phyloP scores from a whole-genome alignment of 225 moss, liverwort and hornwort species.

The Lunularia cruciata region DNA sequence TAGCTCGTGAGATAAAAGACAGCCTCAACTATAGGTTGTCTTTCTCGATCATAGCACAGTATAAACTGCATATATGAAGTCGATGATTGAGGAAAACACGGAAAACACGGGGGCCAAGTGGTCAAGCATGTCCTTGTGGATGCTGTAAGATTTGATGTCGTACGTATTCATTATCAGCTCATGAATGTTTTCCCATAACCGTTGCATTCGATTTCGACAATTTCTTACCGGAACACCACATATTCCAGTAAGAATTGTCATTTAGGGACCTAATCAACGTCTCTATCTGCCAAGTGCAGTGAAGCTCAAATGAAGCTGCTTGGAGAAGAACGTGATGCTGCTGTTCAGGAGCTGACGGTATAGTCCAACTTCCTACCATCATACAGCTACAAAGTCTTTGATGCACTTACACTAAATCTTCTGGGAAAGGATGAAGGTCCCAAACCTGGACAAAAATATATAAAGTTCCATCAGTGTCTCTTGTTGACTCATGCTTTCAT shows the following conservation, averaged over 20 bases:
- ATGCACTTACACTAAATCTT: too few species aligned
- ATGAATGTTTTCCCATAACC: neutral
- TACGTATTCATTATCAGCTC: neutral
- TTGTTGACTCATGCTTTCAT: neutral
- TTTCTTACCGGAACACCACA: neutral
- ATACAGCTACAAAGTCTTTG: too few species aligned
- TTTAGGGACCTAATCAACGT: neutral
- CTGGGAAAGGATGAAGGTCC: too few species aligned
- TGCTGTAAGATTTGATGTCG: neutral
- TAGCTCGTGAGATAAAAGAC: constrained; percentile 36
- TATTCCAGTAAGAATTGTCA: neutral
- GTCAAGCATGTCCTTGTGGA: neutral
- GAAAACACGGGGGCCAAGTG: too few species aligned
- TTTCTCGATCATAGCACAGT: neutral
- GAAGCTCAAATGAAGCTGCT: constrained; percentile 32
- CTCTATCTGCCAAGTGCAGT: constrained; percentile 22
- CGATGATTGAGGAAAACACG: neutral
- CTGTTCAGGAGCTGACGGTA: constrained; percentile 22
- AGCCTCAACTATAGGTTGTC: constrained; percentile 35
- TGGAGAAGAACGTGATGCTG: constrained; percentile 41
- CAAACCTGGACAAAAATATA: neutral
- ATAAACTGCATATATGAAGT: neutral
- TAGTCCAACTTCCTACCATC: neutral
- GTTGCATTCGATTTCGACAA: neutral
- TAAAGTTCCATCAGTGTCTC: neutral